Conservation (phyloP, 1,284 basidiomycete genomes). For the Ustilago hordei region DNA sequence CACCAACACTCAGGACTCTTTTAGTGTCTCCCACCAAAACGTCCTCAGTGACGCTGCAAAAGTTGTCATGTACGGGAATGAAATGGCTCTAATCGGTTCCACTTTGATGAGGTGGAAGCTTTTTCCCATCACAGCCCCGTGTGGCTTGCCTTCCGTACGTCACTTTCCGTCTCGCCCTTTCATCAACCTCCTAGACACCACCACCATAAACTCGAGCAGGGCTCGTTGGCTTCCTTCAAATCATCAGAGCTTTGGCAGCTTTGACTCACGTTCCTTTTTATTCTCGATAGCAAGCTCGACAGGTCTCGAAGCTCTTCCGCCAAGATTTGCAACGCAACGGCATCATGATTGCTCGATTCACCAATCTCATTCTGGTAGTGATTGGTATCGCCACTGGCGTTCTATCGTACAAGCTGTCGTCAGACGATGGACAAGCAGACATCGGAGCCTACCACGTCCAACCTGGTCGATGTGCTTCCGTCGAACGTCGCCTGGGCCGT, state of each 20-base stretch:
- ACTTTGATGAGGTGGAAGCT: not conserved
- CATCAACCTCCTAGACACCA: not conserved
- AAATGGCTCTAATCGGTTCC: too few species aligned
- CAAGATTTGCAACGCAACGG: not conserved
- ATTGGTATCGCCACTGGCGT: not conserved
- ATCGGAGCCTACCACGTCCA: constrained; percentile 41
- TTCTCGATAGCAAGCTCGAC: not conserved
- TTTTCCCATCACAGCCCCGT: not conserved
- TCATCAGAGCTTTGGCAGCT: not conserved
- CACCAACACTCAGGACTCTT: not conserved
- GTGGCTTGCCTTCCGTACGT: not conserved
- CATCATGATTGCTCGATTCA: not conserved
- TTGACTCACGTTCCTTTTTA: not conserved
- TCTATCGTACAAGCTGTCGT: constrained; percentile 19
- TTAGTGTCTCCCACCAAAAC: too few species aligned
- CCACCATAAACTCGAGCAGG: not conserved
- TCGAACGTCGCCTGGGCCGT: constrained; percentile 21
- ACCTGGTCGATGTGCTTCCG: constrained; percentile 27
- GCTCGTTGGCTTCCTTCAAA: not conserved
- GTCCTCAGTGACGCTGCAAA: too few species aligned
- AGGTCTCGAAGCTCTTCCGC: not conserved
- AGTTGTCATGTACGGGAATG: too few species aligned
- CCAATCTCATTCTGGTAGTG: not conserved
- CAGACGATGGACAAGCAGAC: constrained; percentile 24
- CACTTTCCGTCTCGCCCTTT: not conserved